phyloP scores from a whole-genome alignment of 495 filamentous ascomycete genomes.

The Aspergillus saccharolyticus region DNA sequence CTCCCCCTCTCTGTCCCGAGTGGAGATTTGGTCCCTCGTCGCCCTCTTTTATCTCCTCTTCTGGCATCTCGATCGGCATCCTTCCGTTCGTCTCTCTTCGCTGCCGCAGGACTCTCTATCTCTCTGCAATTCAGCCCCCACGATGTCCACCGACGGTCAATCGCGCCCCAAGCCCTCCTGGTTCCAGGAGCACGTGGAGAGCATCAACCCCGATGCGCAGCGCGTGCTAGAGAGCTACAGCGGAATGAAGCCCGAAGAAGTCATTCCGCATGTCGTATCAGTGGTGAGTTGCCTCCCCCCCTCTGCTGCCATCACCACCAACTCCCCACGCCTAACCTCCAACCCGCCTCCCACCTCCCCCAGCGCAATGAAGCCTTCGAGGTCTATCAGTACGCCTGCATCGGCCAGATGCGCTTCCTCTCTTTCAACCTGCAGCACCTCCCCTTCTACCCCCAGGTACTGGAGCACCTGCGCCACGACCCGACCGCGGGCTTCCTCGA shows the following conservation, averaged over 20 bases:
- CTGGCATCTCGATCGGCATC: background rate
- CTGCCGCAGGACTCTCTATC: background rate
- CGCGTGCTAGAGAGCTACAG: constrained; percentile 38
- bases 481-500: constrained; percentile 28
- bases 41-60: background rate
- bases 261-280: constrained; percentile 36
- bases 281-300: constrained; percentile 27
- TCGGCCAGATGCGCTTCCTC: constrained; percentile 46
- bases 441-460: constrained; percentile 25
- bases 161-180: constrained; percentile 1
- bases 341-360: background rate
- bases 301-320: background rate
- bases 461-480: constrained; percentile 28
- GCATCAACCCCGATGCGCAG: constrained; percentile 23
- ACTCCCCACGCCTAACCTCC: background rate
- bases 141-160: constrained; percentile 2
- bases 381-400: constrained; percentile 40
- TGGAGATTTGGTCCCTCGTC: background rate
- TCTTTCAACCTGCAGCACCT: constrained; percentile 31
- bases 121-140: background rate
- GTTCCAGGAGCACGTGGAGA: constrained; percentile 16
- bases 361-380: constrained; percentile 46
- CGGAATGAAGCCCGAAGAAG: constrained; percentile 30
- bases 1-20: background rate
- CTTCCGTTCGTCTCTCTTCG: background rate